Evolutionary conservation across 2,329 filamentous ascomycete genomes (phyloP).

Genomic region (Arthroderma uncinatum): DNA sequence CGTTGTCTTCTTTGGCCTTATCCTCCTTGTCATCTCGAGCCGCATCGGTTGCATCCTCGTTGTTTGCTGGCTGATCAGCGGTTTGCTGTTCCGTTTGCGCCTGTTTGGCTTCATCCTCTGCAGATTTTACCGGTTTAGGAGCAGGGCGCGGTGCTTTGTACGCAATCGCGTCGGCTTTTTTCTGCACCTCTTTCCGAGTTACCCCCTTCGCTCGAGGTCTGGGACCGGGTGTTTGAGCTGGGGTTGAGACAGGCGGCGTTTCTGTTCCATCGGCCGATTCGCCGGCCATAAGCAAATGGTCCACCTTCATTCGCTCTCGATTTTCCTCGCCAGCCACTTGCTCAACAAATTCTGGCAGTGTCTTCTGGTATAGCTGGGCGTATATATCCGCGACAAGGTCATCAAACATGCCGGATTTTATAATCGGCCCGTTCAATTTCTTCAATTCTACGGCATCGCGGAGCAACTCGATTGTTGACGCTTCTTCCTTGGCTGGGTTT

Average conservation of each 20-base stretch:
- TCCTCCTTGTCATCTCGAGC: neutral
- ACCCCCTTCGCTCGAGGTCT: constrained; percentile 45
- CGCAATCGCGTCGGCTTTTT: constrained; percentile 47
- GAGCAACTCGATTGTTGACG: constrained; percentile 49
- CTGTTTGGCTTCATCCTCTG: constrained; percentile 10
- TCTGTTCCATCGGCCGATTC: constrained; percentile 18
- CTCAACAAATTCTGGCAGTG: constrained; percentile 29
- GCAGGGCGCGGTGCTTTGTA: constrained; percentile 23
- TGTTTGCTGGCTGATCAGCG: neutral
- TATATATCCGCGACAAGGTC: constrained; percentile 91
- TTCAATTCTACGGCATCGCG: constrained; percentile 59
- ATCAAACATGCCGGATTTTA: constrained; percentile 77
- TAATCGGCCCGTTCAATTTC: constrained; percentile 72
- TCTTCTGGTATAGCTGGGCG: constrained; percentile 43
- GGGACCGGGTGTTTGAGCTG: constrained; percentile 15
- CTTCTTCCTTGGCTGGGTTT: constrained; percentile 31
- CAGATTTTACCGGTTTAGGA: constrained; percentile 6
- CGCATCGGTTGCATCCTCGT: neutral
- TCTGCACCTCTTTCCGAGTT: constrained; percentile 48
- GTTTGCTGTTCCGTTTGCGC: neutral
- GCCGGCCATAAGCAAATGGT: constrained; percentile 35
- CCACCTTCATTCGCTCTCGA: constrained; percentile 38
- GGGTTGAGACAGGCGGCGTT: constrained; percentile 12
- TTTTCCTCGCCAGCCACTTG: constrained; percentile 36
- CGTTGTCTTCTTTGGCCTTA: neutral